phyloP scores from a whole-genome alignment of 2,329 filamentous ascomycete species.

The Nothopassalora personata region DNA sequence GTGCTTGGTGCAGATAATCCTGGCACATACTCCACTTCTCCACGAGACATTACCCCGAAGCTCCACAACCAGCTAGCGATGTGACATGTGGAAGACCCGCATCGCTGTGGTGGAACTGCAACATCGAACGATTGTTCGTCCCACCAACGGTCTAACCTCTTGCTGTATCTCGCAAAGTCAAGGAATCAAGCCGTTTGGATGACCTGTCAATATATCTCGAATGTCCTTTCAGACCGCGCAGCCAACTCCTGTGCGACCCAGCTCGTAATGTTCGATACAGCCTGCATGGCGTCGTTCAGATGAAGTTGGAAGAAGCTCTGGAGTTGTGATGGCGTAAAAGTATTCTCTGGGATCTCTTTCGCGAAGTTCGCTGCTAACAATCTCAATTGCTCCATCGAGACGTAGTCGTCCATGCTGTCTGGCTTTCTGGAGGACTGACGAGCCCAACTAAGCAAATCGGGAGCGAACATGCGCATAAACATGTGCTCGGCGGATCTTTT shows the following conservation, averaged over 20 bases:
- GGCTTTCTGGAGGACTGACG: neutral
- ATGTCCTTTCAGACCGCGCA: slow-evolving; percentile 1
- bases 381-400: slow-evolving; percentile 20
- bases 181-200: neutral
- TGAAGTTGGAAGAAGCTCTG: slow-evolving; percentile 25
- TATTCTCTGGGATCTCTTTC: slow-evolving; percentile 18
- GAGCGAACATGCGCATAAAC: slow-evolving; percentile 25
- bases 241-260: slow-evolving; percentile 18
- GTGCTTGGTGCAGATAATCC: neutral
- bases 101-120: neutral
- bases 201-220: slow-evolving; percentile 2
- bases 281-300: slow-evolving; percentile 17
- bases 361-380: slow-evolving; percentile 20
- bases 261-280: slow-evolving; percentile 13
- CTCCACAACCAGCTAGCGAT: neutral
- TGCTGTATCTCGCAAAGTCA: neutral
- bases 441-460: slow-evolving; percentile 17
- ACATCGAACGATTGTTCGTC: neutral
- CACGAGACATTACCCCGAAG: neutral
- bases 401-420: slow-evolving; percentile 16
- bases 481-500: slow-evolving; percentile 18
- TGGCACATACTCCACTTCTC: neutral
- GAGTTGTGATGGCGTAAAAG: slow-evolving; percentile 22
- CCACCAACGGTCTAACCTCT: neutral
- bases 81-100: neutral